phyloP scores from a whole-genome alignment of 2,329 filamentous ascomycete genomes.

The Claviceps sp. region DNA sequence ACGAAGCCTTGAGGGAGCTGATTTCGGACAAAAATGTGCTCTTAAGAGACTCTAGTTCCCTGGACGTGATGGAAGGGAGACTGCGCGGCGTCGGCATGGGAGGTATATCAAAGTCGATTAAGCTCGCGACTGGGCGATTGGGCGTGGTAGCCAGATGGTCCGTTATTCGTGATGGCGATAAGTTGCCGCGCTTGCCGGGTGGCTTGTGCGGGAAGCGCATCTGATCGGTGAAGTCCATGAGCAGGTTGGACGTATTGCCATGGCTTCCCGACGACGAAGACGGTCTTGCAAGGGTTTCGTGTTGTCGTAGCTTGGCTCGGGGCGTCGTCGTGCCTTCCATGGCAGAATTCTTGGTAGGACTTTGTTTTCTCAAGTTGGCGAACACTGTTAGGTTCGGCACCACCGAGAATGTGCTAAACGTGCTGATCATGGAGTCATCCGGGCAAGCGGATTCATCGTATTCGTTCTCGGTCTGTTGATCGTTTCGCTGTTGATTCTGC shows the following conservation, averaged over 20 bases:
- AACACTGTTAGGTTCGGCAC: conserved; percentile 80
- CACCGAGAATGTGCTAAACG: conserved; percentile 79
- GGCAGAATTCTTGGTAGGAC: conserved; percentile 39
- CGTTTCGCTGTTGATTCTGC: neutral
- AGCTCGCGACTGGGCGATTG: conserved; percentile 45
- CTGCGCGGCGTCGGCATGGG: conserved; percentile 85
- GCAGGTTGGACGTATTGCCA: conserved; percentile 58
- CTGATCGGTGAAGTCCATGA: conserved; percentile 81
- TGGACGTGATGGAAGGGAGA: conserved; percentile 77
- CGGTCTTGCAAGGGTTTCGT: conserved; percentile 16
- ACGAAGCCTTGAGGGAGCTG: conserved; percentile 79
- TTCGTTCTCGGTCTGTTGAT: conserved; percentile 7
- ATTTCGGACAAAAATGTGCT: conserved; percentile 86
- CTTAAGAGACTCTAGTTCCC: conserved; percentile 86
- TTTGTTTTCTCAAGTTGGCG: conserved; percentile 52
- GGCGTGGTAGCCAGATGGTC: conserved; percentile 29
- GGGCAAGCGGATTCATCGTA: conserved; percentile 34
- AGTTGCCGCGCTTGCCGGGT: conserved; percentile 25
- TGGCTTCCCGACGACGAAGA: conserved; percentile 27
- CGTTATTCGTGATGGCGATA: conserved; percentile 19
- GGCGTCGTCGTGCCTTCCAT: conserved; percentile 24
- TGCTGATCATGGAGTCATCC: conserved; percentile 66
- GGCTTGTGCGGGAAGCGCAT: conserved; percentile 35
- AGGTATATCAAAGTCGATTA: conserved; percentile 73
- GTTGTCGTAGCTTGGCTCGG: conserved; percentile 22